phyloP scores from a whole-genome alignment of 371 early-diverging fungal genomes.

The Neoconidiobolus thromboides region DNA sequence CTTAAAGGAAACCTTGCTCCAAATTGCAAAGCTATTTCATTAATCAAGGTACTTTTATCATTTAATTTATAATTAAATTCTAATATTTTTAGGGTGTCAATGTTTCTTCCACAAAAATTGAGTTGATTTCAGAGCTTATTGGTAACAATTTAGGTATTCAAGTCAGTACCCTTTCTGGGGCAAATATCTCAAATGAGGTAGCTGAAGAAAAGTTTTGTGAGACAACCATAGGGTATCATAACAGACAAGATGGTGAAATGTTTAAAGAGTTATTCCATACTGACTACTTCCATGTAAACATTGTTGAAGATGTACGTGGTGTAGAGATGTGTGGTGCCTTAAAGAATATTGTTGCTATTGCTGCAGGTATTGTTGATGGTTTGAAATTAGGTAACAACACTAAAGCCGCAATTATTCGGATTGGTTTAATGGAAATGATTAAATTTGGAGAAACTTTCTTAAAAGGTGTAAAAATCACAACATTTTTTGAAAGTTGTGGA shows the following conservation, averaged over 20 bases:
- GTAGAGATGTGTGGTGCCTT: conserved; percentile 96
- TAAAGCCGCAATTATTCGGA: conserved; percentile 94
- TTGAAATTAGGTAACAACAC: conserved; percentile 69
- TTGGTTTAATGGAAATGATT: conserved; percentile 92
- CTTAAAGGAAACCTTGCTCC: conserved; percentile 48
- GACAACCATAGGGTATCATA: conserved; percentile 73
- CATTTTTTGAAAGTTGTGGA: conserved; percentile 95
- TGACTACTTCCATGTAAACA: conserved; percentile 66
- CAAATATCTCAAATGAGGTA: conserved; percentile 97
- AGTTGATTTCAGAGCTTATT: conserved; percentile 78
- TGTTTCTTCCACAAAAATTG: conserved; percentile 46
- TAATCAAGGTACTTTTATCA: conserved; percentile 42
- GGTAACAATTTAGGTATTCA: conserved; percentile 49
- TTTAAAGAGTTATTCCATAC: conserved; percentile 74
- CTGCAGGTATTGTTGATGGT: conserved; percentile 88
- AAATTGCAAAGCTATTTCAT: conserved; percentile 70
- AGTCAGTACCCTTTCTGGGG: conserved; percentile 85
- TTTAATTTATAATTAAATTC: background rate
- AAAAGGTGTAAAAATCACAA: conserved; percentile 55
- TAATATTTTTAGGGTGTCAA: conserved; percentile 42
- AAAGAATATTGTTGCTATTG: conserved; percentile 97
- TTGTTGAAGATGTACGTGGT: conserved; percentile 70
- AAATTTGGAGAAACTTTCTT: conserved; percentile 73
- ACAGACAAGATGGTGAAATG: conserved; percentile 42
- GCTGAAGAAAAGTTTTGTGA: conserved; percentile 90